Evolutionary conservation across 2,329 filamentous ascomycete species (phyloP), one percentile per base, ranked within the genome.

Genomic region (Colletotrichum musicola): DNA sequence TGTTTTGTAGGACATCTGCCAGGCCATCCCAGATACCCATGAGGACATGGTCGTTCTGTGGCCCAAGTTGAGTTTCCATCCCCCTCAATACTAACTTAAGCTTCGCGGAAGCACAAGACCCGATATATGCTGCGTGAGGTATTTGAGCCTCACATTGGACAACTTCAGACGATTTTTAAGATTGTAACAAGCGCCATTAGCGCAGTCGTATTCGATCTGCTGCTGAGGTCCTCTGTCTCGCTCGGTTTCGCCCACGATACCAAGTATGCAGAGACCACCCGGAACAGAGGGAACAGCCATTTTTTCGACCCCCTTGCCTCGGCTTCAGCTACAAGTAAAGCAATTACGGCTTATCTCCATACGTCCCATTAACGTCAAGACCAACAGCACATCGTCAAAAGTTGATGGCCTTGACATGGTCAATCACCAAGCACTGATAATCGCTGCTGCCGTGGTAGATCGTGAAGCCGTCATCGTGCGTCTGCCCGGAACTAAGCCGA

Each of bases 361-460:
- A 10, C 12, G 30, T 5, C 10, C 30, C 6, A 10, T 10, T 10
- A 1, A 25, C 22, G 22, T 25, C 4, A 25, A 4, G 30, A 40
- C 7, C 16, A 16, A 18, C 25, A 14, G 7, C 40, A 49, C 20
- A 42, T 27, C 25, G 4, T 30, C 14, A 12, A 44, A 38, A 58
- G 20, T 58, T 59, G 18, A 55, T 63, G 10, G 57, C 58, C 44
- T 67, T 63, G 1, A 56, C 50, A 64, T 82, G 80, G 42, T 82
- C 73, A 7, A 77, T 78, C 51, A 82, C 77, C 59, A 82, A 69
- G 57, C 80, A 82, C 6, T 75, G 75, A 69, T 77, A 81, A 16
- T 81, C 77, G 35, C 69, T 73, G 14, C 75, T 78, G 18, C 77
- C 78, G n/a, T 77, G 78, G 68, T 80, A 81, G 61, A 83, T 78